A percentile compares a stretch with the other conserved stretches of the same genome.
phyloP scores from a whole-genome alignment of 2,329 filamentous ascomycete genomes.

The Eurotiales sp. region DNA sequence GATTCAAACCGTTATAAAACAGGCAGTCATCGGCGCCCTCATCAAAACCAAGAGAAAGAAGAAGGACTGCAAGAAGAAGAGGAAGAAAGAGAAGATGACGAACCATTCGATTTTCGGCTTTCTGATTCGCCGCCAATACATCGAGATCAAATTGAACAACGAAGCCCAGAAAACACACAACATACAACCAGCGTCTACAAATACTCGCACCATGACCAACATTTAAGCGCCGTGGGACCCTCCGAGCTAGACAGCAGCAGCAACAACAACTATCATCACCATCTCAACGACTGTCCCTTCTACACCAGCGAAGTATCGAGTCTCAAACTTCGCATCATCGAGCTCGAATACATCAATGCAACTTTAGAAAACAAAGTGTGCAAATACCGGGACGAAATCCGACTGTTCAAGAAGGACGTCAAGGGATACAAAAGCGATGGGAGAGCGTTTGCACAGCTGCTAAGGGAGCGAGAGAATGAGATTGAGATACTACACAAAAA shows the following conservation, averaged over 20 bases:
- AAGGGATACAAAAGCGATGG: constrained; percentile 43
- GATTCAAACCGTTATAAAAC: not conserved
- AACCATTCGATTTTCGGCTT: not conserved
- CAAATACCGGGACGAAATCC: constrained; percentile 46
- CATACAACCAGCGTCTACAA: not conserved
- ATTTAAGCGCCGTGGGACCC: not conserved
- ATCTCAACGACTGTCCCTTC: constrained; percentile 1
- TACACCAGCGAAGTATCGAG: constrained; percentile 9
- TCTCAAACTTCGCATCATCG: constrained; percentile 16
- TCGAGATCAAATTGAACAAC: not conserved
- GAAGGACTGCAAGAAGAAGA: no score
- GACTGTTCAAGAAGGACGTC: constrained; percentile 48
- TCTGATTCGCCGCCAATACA: not conserved
- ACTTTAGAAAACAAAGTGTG: constrained; percentile 24
- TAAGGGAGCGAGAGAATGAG: constrained; percentile 23
- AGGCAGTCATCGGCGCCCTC: not conserved
- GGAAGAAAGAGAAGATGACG: not conserved
- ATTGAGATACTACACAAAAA: constrained; percentile 26
- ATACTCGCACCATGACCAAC: not conserved
- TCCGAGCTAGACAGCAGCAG: not conserved
- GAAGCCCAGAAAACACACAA: not conserved
- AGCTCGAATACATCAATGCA: constrained; percentile 32
- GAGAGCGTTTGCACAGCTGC: constrained; percentile 21
- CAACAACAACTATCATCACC: no score
- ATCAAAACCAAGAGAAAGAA: no score